Evolutionary conservation across 192 early-diverging fungal genomes (phyloP).

Genomic region (Podila epigama): DNA sequence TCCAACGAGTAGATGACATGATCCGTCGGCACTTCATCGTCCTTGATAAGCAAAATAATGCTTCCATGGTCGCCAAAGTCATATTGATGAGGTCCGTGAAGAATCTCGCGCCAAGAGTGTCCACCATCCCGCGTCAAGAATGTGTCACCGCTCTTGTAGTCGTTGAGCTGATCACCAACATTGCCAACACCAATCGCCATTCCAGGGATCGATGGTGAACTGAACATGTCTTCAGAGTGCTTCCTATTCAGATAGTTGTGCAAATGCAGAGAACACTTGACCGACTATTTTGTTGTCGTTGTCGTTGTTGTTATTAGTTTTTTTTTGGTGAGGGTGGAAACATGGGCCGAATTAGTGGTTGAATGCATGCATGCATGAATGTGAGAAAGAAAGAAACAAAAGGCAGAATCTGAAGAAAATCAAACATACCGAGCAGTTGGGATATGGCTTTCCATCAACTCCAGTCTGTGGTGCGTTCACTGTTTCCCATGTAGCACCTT

Average conservation of each 20-base stretch:
- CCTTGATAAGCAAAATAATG: conserved; percentile 84
- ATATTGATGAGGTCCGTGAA: conserved; percentile 87
- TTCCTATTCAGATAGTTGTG: conserved; percentile 90
- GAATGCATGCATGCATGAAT: too few relatives aligned
- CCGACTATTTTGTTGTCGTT: too few relatives aligned
- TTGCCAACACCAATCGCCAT: conserved; percentile 93
- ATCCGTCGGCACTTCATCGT: conserved; percentile 73
- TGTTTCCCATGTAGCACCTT: not conserved
- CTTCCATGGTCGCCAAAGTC: conserved; percentile 95
- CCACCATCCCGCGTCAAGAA: conserved; percentile 93
- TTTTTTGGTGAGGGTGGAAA: too few relatives aligned
- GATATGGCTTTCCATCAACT: not conserved
- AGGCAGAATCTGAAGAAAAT: too few relatives aligned
- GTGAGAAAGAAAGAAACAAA: not conserved
- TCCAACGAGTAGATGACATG: conserved; percentile 65
- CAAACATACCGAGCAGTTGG: not conserved
- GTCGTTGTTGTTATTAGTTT: too few relatives aligned
- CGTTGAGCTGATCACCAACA: conserved; percentile 73
- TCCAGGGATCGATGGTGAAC: conserved; percentile 80
- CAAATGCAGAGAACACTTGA: conserved; percentile 75
- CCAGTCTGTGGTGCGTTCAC: not conserved
- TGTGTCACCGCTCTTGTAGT: conserved; percentile 77
- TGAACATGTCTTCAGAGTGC: conserved; percentile 80
- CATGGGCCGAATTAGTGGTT: too few relatives aligned
- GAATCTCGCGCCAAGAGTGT: conserved; percentile 80